Evolutionary conservation across 192 early-diverging fungal species (phyloP).

Genomic region (Podila minutissima): DNA sequence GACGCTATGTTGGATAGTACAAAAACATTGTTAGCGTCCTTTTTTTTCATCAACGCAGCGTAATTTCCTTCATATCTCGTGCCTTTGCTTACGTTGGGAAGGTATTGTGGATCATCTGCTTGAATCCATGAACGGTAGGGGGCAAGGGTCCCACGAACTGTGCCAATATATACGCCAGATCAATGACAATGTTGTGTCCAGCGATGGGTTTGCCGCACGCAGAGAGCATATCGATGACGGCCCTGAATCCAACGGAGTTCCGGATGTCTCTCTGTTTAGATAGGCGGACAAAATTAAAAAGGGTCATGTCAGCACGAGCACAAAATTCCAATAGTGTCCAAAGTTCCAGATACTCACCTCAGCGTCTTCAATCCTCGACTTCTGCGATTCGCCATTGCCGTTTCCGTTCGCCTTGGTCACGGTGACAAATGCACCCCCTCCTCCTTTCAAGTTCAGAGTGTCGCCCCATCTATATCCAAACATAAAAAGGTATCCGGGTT

Average conservation of each 20-base stretch:
- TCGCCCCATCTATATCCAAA: not conserved
- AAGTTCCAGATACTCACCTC: not conserved
- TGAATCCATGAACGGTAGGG: conserved; percentile 70
- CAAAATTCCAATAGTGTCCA: not conserved
- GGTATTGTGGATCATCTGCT: conserved; percentile 63
- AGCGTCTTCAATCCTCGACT: not conserved
- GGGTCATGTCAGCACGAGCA: not conserved
- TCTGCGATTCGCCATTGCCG: not conserved
- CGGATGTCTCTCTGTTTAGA: conserved; percentile 22
- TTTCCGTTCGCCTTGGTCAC: not conserved
- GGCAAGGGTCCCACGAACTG: conserved; percentile 83
- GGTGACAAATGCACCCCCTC: not conserved
- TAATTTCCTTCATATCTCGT: no score
- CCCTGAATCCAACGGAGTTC: conserved; percentile 58
- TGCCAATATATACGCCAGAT: conserved; percentile 81
- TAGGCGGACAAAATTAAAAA: not conserved
- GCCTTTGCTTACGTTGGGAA: conserved; percentile 64
- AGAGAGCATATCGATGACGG: conserved; percentile 80
- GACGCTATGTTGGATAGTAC: conserved; percentile 56
- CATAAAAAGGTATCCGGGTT: no score
- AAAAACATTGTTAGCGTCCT: not conserved
- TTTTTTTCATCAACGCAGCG: no score
- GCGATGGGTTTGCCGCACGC: conserved; percentile 79
- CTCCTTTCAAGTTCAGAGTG: not conserved
- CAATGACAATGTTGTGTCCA: conserved; percentile 90